Percentiles rank a stretch among this genome's conserved stretches.
Evolutionary conservation across 306 rosid genomes (phyloP).

Genomic region (Prunus mongolica): DNA sequence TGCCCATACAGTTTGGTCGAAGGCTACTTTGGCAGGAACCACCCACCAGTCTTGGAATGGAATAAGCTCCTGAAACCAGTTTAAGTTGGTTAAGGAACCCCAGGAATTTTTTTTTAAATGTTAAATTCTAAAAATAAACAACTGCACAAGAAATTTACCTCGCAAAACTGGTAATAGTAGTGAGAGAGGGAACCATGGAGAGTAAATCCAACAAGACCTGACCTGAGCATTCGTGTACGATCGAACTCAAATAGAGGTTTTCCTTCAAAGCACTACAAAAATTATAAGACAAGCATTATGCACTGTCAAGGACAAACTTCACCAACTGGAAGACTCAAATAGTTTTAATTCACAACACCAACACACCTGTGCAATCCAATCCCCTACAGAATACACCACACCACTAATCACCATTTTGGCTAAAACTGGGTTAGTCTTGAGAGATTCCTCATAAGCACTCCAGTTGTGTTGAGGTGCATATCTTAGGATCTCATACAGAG

Average conservation of each 20-base stretch:
- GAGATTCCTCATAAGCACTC: constrained; percentile 96
- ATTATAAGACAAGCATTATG: constrained; percentile 3
- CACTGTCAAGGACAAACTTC: background rate
- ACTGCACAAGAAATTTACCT: constrained; percentile 40
- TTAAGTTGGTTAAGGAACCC: constrained; percentile 8
- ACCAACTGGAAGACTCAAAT: background rate
- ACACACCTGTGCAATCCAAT: constrained; percentile 95
- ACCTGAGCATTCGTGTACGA: constrained; percentile 84
- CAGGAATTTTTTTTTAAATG: background rate
- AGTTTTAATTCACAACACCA: background rate
- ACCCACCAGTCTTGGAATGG: constrained; percentile 99
- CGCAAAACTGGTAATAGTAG: constrained; percentile 85
- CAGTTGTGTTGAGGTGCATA: constrained; percentile 96
- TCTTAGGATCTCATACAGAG: constrained; percentile 79
- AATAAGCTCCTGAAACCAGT: constrained; percentile 61
- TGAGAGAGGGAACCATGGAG: constrained; percentile 98
- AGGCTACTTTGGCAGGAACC: constrained; percentile 85
- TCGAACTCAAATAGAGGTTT: constrained; percentile 92
- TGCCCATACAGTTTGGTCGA: constrained; percentile 90
- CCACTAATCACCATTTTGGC: constrained; percentile 99
- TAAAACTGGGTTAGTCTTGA: constrained; percentile 84
- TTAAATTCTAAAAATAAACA: background rate
- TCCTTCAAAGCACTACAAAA: constrained; percentile 88
- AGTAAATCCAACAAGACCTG: constrained; percentile 91
- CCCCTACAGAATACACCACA: constrained; percentile 87